Evolutionary conservation across 768 basidiomycete species (phyloP), one percentile per base, ranked within the genome.

Genomic region (Suillus americanus): DNA sequence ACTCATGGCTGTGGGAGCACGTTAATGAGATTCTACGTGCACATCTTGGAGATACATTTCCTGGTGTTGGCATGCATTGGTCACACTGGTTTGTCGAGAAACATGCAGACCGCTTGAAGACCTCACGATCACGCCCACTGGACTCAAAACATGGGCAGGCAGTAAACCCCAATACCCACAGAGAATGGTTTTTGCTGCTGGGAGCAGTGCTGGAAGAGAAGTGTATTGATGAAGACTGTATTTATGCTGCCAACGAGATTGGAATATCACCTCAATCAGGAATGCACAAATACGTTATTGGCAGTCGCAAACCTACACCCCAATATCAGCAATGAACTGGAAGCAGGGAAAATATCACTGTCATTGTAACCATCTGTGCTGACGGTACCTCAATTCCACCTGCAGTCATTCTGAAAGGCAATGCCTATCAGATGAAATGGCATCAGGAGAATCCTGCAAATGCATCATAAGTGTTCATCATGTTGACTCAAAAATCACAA

Each of bases 351-450:
- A 71, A 70, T 43, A 67, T 68, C 18, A 71, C 73, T 1, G 65
- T 68, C 6, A 61, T 83, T 62, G 72, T 75, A 0, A 81, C 78
- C 2, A 82, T 82, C 46, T 79, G 79, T 67, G 78, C 75, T 0
- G 79, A 79, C 69, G 81, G 83, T 3, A 77, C 78, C 9, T 61
- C 71, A 1, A 62, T 73, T 5, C 70, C 72, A 9, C 82, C 82
- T 10, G 72, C 75, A 45, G 77, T 83, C 3, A 80, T 65, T n/a
- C 48, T 54, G 37, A 65, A 69, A 51, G 70, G 70, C 18, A 35
- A 60, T n/a, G 56, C 57, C 23, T 70, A 83, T 66, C 62, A 59
- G 16, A 62, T 45, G 45, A 61, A 65, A 20, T 71, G 69, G 70
- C 48, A 57, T 10, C 67, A 67, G 28, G 60, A 69, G 25, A 69